phyloP scores from a whole-genome alignment of 2,329 filamentous ascomycete genomes.

The Fusarium nisikadoi region DNA sequence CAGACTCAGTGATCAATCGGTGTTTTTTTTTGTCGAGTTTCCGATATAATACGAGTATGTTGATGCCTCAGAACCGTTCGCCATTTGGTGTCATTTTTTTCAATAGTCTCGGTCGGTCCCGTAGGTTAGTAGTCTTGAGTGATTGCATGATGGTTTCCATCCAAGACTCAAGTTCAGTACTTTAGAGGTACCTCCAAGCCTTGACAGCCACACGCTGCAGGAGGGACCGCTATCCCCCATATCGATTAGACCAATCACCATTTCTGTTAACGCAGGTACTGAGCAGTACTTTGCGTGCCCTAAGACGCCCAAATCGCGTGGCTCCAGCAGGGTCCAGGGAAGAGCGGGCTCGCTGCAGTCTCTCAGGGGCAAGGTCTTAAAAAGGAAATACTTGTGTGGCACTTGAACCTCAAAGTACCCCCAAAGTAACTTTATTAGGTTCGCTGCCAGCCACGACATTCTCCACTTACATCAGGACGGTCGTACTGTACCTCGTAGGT shows the following conservation, averaged over 20 bases:
- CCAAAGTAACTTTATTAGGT: conserved; percentile 9
- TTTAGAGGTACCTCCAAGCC: conserved; percentile 5
- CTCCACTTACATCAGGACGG: conserved; percentile 25
- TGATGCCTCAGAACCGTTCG: neutral
- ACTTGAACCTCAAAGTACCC: neutral
- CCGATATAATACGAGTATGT: neutral
- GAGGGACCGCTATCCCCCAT: conserved; percentile 20
- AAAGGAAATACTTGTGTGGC: conserved; percentile 21
- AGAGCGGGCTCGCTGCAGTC: conserved; percentile 18
- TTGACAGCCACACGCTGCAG: conserved; percentile 21
- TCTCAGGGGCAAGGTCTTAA: conserved; percentile 28
- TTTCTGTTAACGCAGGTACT: neutral
- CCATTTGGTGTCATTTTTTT: neutral
- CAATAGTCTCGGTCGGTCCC: conserved; percentile 22
- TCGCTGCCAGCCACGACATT: conserved; percentile 16
- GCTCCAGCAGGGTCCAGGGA: conserved; percentile 26
- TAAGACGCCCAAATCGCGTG: conserved; percentile 12
- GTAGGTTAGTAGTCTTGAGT: conserved; percentile 2
- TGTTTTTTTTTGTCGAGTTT: neutral
- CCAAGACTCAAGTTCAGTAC: conserved; percentile 1
- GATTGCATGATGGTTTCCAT: conserved; percentile 11
- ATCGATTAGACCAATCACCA: neutral
- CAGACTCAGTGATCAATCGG: neutral
- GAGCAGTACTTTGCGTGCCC: conserved; percentile 2
- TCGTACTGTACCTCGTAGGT: neutral